Evolutionary conservation across 495 filamentous ascomycete species (phyloP).

Genomic region (Aspergillus coremiiformis): DNA sequence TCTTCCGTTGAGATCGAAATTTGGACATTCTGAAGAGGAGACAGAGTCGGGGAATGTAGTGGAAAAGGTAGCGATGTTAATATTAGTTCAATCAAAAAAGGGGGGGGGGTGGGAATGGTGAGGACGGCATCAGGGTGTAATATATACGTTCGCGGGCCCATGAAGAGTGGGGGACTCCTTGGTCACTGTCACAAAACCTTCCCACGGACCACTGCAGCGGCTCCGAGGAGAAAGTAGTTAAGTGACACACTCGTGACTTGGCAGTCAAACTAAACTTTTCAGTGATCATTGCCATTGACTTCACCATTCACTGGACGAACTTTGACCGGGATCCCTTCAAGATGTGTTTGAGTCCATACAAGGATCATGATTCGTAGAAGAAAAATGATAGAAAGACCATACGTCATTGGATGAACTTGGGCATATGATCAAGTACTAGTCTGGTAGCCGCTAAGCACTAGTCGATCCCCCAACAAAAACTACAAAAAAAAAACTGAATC

Average conservation of each 20-base stretch:
- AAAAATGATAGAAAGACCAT: background rate
- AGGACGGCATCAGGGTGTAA: background rate
- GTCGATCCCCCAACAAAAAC: background rate
- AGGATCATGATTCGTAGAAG: too few relatives aligned
- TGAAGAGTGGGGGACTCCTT: too few relatives aligned
- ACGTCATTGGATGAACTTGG: conserved; percentile 9
- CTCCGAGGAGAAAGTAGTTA: background rate
- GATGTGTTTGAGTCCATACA: too few relatives aligned
- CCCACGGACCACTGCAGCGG: background rate
- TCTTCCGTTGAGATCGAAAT: conserved; percentile 20
- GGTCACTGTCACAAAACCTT: too few relatives aligned
- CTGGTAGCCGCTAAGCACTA: background rate
- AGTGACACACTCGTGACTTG: background rate
- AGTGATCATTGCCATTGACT: background rate
- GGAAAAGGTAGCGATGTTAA: background rate
- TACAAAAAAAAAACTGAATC: too few relatives aligned
- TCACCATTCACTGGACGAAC: too few relatives aligned
- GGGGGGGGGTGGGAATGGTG: background rate
- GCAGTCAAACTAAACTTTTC: background rate
- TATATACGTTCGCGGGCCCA: background rate
- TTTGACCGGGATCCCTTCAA: too few relatives aligned
- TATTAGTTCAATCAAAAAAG: background rate
- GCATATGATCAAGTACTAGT: too few relatives aligned
- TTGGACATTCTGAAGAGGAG: conserved; percentile 22
- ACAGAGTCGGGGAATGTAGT: background rate